phyloP scores from a whole-genome alignment of 345 rosid genomes.

The Salix viminalis region DNA sequence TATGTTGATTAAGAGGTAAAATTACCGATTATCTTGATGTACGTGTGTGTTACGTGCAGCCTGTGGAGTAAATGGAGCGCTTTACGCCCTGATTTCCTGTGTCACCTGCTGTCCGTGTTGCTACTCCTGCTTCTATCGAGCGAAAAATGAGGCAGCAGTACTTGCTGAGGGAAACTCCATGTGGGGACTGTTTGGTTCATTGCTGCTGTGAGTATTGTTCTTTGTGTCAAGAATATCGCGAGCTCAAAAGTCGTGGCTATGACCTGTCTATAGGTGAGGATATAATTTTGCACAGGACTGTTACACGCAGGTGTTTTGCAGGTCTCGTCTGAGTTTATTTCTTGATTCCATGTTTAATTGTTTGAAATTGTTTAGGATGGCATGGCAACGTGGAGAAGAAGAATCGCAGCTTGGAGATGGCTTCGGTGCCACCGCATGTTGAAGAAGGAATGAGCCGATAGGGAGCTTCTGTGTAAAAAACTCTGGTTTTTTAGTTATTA shows the following conservation, averaged over 20 bases:
- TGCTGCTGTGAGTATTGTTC: slow-evolving; percentile 31
- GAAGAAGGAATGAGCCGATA: slow-evolving; percentile 31
- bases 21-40: neutral
- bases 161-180: slow-evolving; percentile 18
- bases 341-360: neutral
- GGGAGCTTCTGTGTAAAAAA: neutral
- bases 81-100: slow-evolving; percentile 27
- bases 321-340: neutral
- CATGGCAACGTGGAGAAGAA: slow-evolving; percentile 31
- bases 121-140: slow-evolving; percentile 39
- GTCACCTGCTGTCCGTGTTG: slow-evolving; percentile 26
- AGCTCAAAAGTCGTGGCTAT: slow-evolving; percentile 26
- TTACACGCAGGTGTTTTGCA: neutral
- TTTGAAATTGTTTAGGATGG: slow-evolving; percentile 15
- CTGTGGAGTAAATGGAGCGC: slow-evolving; percentile 36
- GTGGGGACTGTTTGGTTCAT: slow-evolving; percentile 30
- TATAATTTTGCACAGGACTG: neutral
- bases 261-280: slow-evolving; percentile 21
- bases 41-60: slow-evolving; percentile 22
- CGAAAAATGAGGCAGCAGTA: slow-evolving; percentile 40
- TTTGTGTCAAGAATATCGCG: slow-evolving; percentile 31
- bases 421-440: slow-evolving; percentile 9
- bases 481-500: too few relatives aligned
- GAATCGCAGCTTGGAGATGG: slow-evolving; percentile 25
- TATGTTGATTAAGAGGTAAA: neutral